Evolutionary conservation across 2,329 filamentous ascomycete species (phyloP), one percentile per base, ranked within the genome.

Genomic region (Talaromyces albobiverticillius): DNA sequence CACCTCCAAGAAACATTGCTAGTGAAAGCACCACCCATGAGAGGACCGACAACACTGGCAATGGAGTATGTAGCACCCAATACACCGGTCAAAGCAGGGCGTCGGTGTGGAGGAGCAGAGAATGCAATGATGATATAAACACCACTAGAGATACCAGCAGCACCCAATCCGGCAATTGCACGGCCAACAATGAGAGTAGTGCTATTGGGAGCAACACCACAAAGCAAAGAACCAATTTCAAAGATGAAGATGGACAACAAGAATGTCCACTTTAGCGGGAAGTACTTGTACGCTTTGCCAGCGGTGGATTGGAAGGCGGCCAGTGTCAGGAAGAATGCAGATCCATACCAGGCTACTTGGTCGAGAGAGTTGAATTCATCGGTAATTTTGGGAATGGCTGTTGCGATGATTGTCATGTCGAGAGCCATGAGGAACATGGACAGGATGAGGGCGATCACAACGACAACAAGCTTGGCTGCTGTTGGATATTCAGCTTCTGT

Each of bases 61-160:
- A 80, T 72, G 1, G 76, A 75, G 58, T 77, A 79, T 68, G 79
- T 78, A 46, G 70, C 72, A 46, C 77, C 78, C 42, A 80, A 72
- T 14, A 79, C 20, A 2, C 77, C 77, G 58, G 74, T 78, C 59
- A 52, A 54, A 3, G 52, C 52, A 32, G 55, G 55, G 3, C 55
- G 23, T 31, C 51, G 47, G 6, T 34, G 32, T 42, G 55, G 55
- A n/a, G 51, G 46, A 8, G 56, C 56, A 38, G 53, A 49, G 25
- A 60, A 59, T 7, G 59, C 65, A 32, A 68, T 61, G 32, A 69
- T 64, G 18, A 59, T 59, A 46, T 63, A 62, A 18, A 55, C 59
- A 4, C 70, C 71, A 13, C 60, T 59, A 3, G 65, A 56, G 20
- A 70, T 62, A 2, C 70, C 70, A 20, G 69, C 67, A 20, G 61